phyloP scores from a whole-genome alignment of 306 rosid species.

The Cucurbita argyrosperma region DNA sequence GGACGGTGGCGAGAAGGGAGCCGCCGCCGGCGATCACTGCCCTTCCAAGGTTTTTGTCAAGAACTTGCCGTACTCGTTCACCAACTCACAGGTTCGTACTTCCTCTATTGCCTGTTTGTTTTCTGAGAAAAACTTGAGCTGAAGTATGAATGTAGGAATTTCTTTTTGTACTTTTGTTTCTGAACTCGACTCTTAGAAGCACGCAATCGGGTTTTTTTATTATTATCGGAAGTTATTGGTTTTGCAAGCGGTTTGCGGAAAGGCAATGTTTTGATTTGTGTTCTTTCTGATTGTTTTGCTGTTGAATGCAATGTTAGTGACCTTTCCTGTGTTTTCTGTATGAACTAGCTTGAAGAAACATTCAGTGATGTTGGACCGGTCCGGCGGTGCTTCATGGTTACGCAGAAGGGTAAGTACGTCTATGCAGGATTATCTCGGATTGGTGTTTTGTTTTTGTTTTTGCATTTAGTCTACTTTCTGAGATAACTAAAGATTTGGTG shows the following conservation, averaged over 20 bases:
- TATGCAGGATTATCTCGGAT: neutral
- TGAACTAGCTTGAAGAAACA: constrained; percentile 60
- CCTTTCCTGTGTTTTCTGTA: neutral
- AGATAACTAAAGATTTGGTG: neutral
- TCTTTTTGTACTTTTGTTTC: neutral
- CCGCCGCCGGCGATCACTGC: constrained; percentile 17
- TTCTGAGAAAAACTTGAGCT: constrained; percentile 3
- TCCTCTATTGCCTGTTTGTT: constrained; percentile 3
- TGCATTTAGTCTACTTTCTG: neutral
- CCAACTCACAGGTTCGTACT: constrained; percentile 50
- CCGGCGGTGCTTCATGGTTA: constrained; percentile 81
- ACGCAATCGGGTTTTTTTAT: neutral
- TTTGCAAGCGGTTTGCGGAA: neutral
- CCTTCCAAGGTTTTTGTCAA: constrained; percentile 53
- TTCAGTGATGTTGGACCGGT: constrained; percentile 84
- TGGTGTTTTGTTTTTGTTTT: neutral
- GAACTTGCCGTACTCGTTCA: constrained; percentile 63
- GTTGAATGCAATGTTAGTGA: neutral
- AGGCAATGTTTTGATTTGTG: neutral
- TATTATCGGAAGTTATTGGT: neutral
- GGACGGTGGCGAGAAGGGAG: constrained; percentile 23
- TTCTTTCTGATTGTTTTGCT: neutral
- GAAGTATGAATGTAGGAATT: neutral
- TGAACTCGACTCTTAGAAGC: neutral
- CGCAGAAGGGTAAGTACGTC: constrained; percentile 39